phyloP scores from a whole-genome alignment of 1,139 yeast genomes.

The Zygotorulaspora mrakii region DNA sequence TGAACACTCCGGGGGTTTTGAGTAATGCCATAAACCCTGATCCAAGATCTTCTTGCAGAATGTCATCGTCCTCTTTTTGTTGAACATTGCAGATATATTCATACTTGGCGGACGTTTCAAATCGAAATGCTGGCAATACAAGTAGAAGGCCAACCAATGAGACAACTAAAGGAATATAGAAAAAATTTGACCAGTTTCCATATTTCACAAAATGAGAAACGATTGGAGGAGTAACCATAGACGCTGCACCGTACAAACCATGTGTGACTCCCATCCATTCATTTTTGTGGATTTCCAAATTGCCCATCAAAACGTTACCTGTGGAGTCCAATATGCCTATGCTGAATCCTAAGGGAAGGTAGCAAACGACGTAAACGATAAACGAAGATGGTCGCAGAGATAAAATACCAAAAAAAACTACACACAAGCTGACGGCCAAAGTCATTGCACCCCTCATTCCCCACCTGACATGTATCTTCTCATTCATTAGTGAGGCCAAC shows the following conservation, averaged over 20 bases:
- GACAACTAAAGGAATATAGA: slow-evolving; percentile 26
- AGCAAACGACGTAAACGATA: slow-evolving; percentile 39
- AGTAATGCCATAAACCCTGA: slow-evolving; percentile 38
- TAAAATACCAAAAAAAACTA: slow-evolving; percentile 23
- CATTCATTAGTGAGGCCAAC: slow-evolving; percentile 31
- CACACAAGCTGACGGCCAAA: slow-evolving; percentile 21
- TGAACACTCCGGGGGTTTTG: slow-evolving; percentile 44
- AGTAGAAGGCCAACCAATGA: slow-evolving; percentile 25
- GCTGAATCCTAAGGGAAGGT: slow-evolving; percentile 52
- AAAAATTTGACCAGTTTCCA: slow-evolving; percentile 34
- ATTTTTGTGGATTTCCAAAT: slow-evolving; percentile 50
- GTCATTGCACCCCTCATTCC: slow-evolving; percentile 34
- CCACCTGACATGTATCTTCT: slow-evolving; percentile 25
- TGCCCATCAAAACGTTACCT: slow-evolving; percentile 57
- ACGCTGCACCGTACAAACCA: slow-evolving; percentile 66
- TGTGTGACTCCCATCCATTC: slow-evolving; percentile 64
- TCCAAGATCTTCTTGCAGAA: slow-evolving; percentile 13
- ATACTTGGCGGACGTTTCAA: slow-evolving; percentile 57
- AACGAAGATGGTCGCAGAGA: slow-evolving; percentile 27
- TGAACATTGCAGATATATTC: slow-evolving; percentile 37
- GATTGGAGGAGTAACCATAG: slow-evolving; percentile 60
- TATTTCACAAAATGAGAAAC: slow-evolving; percentile 44
- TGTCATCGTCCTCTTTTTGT: slow-evolving; percentile 28
- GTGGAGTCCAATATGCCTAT: slow-evolving; percentile 60
- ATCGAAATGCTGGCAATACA: slow-evolving; percentile 40